phyloP scores from a whole-genome alignment of 495 filamentous ascomycete genomes.

The Sphaerosporella brunnea region DNA sequence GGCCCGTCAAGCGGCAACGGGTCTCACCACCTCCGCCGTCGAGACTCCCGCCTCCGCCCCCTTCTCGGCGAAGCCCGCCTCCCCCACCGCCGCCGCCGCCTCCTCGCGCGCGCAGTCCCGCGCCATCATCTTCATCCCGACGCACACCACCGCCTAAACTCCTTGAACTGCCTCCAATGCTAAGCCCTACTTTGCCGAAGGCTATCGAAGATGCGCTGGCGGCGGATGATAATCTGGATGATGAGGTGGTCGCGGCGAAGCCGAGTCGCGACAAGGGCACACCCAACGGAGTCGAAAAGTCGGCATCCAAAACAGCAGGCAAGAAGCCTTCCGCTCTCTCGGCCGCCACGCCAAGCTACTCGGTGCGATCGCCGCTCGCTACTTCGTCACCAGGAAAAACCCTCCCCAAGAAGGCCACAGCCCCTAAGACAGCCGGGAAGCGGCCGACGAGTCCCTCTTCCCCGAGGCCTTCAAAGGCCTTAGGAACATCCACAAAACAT shows the following conservation, averaged over 20 bases:
- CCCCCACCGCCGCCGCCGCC: conserved; percentile 2
- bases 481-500: conserved; percentile 15
- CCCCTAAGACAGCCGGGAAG: conserved; percentile 21
- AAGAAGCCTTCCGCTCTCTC: conserved; percentile 15
- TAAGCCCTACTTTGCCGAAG: conserved; percentile 24
- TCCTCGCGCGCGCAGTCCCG: neutral
- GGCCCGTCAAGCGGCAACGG: conserved; percentile 1
- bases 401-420: conserved; percentile 18
- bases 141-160: conserved; percentile 7
- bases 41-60: neutral
- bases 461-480: conserved; percentile 13
- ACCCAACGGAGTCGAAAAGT: neutral
- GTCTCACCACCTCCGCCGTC: neutral
- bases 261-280: neutral
- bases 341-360: conserved; percentile 11
- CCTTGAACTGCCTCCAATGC: conserved; percentile 18
- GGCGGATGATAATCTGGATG: conserved; percentile 8
- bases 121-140: neutral
- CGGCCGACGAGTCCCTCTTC: conserved; percentile 23
- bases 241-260: conserved; percentile 3
- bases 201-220: conserved; percentile 22
- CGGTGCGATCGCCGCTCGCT: conserved; percentile 15
- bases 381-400: conserved; percentile 19
- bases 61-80: neutral
- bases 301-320: conserved; percentile 7